A percentile compares a stretch with the other conserved stretches of the same genome.
Evolutionary conservation across 2,329 filamentous ascomycete species (phyloP).

Genomic region (Leptographium radiaticola): DNA sequence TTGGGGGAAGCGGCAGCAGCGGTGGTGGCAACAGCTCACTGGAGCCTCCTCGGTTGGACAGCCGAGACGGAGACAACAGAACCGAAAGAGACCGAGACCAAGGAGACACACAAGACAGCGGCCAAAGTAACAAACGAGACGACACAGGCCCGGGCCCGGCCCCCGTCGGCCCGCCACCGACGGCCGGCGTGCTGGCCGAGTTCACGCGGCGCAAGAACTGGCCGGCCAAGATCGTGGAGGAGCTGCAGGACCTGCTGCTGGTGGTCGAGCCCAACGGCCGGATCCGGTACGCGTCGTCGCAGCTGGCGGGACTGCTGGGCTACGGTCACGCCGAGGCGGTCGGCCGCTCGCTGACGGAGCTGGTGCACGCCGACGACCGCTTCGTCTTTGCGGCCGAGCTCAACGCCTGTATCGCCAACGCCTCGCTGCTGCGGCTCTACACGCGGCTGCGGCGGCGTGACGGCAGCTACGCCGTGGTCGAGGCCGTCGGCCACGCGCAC

Average conservation of each 20-base stretch:
- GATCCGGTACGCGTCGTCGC: conserved; percentile 77
- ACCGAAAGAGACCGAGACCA: background rate
- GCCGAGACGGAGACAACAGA: background rate
- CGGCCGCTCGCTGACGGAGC: conserved; percentile 65
- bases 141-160: background rate
- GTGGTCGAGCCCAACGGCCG: conserved; percentile 76
- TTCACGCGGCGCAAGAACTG: conserved; percentile 57
- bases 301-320: conserved; percentile 60
- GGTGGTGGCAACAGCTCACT: too few species aligned
- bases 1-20: background rate
- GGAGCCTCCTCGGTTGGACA: background rate
- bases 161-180: background rate
- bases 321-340: conserved; percentile 58
- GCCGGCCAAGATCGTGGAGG: conserved; percentile 80
- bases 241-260: conserved; percentile 77
- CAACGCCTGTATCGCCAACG: conserved; percentile 74
- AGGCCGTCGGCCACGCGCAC: conserved; percentile 87
- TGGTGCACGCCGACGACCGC: conserved; percentile 76
- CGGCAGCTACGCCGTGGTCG: conserved; percentile 65
- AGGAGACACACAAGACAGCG: background rate
- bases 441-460: conserved; percentile 62
- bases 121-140: background rate
- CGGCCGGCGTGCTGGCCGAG: conserved; percentile 36
- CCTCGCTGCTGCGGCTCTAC: conserved; percentile 70
- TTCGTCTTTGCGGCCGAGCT: conserved; percentile 73